Evolutionary conservation across 78 protist species (phyloP).

Genomic region (Fonticula alba): DNA sequence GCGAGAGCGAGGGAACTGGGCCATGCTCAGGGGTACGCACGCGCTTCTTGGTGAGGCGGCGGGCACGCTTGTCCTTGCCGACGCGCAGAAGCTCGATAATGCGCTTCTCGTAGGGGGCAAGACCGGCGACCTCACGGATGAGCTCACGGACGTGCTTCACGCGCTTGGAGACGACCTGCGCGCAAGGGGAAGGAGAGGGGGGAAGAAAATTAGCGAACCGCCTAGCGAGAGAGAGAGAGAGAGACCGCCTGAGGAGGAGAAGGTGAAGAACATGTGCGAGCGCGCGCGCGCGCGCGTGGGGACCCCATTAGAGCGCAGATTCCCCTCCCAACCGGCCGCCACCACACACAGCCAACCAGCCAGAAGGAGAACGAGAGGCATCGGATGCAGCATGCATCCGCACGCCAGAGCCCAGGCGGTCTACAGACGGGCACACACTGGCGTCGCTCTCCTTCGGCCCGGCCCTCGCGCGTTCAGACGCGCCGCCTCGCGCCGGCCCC

Average conservation of each 20-base stretch:
- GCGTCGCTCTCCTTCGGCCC: no score
- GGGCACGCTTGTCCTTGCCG: constrained; percentile 81
- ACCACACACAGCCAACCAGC: no score
- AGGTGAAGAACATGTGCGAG: no score
- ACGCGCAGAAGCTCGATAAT: constrained; percentile 59
- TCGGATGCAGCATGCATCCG: no score
- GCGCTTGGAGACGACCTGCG: constrained; percentile 8
- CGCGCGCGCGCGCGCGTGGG: no score
- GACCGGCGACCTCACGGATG: constrained; percentile 70
- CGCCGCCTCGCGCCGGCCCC: no score
- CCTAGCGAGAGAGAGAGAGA: not conserved
- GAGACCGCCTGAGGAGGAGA: not conserved
- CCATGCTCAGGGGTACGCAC: not conserved
- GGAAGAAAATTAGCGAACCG: not conserved
- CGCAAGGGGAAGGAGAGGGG: not conserved
- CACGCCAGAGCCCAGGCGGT: no score
- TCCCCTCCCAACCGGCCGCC: no score
- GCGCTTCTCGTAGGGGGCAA: constrained; percentile 82
- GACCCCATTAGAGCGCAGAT: no score
- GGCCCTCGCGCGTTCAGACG: no score
- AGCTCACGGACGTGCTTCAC: constrained; percentile 33
- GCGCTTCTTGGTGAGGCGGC: constrained; percentile 60
- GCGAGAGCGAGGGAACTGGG: not conserved
- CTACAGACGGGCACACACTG: no score
- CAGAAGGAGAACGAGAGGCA: no score